These are phyloP conservation scores for Rhodocollybia butyracea DNA, from an alignment of 768 basidiomycete genomes.

Conservation along the genomic window DNA sequence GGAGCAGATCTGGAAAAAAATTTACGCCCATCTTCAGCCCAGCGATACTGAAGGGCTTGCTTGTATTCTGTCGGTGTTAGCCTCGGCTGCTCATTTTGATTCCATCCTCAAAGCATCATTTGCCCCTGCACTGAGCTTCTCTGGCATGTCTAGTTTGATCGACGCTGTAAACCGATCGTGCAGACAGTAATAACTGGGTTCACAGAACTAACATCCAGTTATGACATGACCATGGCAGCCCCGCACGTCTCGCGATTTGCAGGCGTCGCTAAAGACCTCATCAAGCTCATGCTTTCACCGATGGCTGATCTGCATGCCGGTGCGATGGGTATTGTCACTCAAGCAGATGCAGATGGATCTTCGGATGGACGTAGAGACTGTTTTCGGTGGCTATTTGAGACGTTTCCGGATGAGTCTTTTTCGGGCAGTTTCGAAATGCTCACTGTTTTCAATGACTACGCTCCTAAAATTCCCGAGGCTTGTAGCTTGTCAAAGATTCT, in stretches of 20 bases:
- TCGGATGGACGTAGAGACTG: conserved; percentile 80
- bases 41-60: conserved; percentile 58
- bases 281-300: conserved; percentile 79
- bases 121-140: conserved; percentile 16
- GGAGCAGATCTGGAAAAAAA: conserved; percentile 64
- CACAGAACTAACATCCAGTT: conserved; percentile 55
- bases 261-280: conserved; percentile 56
- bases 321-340: conserved; percentile 75
- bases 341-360: conserved; percentile 79
- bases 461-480: conserved; percentile 72
- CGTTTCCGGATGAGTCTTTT: conserved; percentile 62
- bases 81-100: conserved; percentile 67
- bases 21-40: conserved; percentile 57
- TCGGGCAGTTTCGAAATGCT: conserved; percentile 72
- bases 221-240: conserved; percentile 49
- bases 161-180: conserved; percentile 62
- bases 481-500: conserved; percentile 86
- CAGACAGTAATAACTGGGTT: conserved; percentile 59
- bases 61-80: conserved; percentile 53
- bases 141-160: conserved; percentile 21
- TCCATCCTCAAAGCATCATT: conserved; percentile 49
- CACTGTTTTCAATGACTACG: conserved; percentile 58
- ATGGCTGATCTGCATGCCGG: conserved; percentile 68
- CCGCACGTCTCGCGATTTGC: conserved; percentile 52
- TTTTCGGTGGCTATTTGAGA: conserved; percentile 72